Percentiles rank a stretch among this genome's conserved stretches.
Conservation (phyloP, 1,139 yeast species). For the Candida tetrigidarum region DNA sequence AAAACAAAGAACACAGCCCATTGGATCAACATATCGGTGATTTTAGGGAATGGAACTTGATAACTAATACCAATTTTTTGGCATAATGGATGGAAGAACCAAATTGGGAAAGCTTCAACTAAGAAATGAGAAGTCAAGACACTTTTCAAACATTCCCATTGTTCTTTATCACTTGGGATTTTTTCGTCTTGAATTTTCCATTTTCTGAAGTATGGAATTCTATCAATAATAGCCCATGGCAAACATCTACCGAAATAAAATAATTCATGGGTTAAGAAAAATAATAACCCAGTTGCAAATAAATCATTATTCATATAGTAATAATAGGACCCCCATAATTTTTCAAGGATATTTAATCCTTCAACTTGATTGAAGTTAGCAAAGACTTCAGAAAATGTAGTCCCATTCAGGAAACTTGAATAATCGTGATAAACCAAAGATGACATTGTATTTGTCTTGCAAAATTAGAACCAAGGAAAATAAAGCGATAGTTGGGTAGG, state of each 20-base stretch:
- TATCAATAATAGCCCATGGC: conserved; percentile 84
- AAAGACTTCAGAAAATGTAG: conserved; percentile 41
- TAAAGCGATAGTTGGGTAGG: no score
- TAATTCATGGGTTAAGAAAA: conserved; percentile 74
- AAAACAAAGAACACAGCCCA: conserved; percentile 74
- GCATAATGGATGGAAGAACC: conserved; percentile 94
- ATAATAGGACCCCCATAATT: conserved; percentile 81
- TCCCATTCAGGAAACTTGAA: conserved; percentile 41
- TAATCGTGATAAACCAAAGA: conserved; percentile 44
- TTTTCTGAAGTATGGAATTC: conserved; percentile 72
- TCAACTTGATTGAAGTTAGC: conserved; percentile 37
- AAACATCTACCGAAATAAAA: conserved; percentile 84
- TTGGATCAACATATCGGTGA: conserved; percentile 61
- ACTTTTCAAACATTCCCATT: conserved; percentile 87
- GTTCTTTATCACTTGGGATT: conserved; percentile 73
- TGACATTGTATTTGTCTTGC: conserved; percentile 3
- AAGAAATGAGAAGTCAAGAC: conserved; percentile 84
- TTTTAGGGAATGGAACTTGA: conserved; percentile 82
- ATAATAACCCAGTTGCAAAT: conserved; percentile 81
- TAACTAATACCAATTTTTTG: conserved; percentile 72
- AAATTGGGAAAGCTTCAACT: conserved; percentile 93
- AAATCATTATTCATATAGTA: conserved; percentile 73
- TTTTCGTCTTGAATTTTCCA: conserved; percentile 70
- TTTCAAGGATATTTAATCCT: conserved; percentile 44
- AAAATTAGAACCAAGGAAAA: no score